Evolutionary conservation across 2,329 filamentous ascomycete genomes (phyloP).

Genomic region (Microsporum canis): DNA sequence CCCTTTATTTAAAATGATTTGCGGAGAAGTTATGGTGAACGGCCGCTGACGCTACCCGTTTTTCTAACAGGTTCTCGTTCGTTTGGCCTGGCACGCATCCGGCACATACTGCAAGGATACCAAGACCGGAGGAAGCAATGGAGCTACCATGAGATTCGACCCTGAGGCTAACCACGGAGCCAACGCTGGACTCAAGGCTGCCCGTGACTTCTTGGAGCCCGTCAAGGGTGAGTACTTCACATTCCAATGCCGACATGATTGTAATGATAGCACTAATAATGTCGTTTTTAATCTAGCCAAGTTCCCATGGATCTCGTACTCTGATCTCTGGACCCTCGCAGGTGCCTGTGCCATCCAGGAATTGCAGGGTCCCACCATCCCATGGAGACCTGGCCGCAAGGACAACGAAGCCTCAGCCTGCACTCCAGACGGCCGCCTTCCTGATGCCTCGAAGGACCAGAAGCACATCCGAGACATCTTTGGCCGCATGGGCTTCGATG

Average conservation of each 20-base stretch:
- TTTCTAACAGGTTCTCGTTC: constrained; percentile 51
- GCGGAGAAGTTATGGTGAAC: neutral
- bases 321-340: constrained; percentile 88
- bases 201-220: constrained; percentile 86
- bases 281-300: constrained; percentile 40
- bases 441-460: constrained; percentile 66
- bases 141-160: constrained; percentile 90
- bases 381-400: constrained; percentile 73
- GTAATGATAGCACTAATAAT: constrained; percentile 8
- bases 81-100: constrained; percentile 87
- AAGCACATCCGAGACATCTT: constrained; percentile 87
- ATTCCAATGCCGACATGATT: neutral
- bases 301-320: constrained; percentile 94
- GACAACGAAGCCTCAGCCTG: constrained; percentile 73
- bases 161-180: constrained; percentile 85
- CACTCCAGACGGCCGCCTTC: constrained; percentile 85
- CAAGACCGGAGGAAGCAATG: constrained; percentile 84
- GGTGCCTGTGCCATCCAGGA: constrained; percentile 85
- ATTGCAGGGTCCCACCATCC: constrained; percentile 79
- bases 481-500: constrained; percentile 93
- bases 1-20: constrained; percentile 4
- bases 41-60: neutral
- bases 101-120: constrained; percentile 87
- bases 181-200: constrained; percentile 77
- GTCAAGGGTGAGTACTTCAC: constrained; percentile 55